These are phyloP conservation scores for Chaetomidium leptoderma DNA, from an alignment of 495 filamentous ascomycete genomes.

Conservation along the genomic window DNA sequence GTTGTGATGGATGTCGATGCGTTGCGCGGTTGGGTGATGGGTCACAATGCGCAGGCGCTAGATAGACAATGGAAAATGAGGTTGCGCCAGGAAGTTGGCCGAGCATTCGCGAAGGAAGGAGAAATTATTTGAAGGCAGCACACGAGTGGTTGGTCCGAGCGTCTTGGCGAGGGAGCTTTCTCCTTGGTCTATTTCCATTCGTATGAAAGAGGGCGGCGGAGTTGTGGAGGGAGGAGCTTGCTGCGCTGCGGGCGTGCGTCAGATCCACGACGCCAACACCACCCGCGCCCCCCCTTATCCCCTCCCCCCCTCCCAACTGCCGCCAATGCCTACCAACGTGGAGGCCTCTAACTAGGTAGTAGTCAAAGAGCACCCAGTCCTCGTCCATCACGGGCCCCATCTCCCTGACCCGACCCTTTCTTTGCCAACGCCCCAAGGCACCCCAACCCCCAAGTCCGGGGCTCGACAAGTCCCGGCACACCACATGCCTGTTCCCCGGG, in stretches of 20 bases:
- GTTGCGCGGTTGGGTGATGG: slow-evolving; percentile 19
- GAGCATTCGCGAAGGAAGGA: slow-evolving; percentile 27
- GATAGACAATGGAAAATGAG: slow-evolving; percentile 18
- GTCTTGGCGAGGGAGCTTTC: slow-evolving; percentile 23
- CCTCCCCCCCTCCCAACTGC: background rate
- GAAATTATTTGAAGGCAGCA: slow-evolving; percentile 33
- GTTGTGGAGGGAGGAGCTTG: slow-evolving; percentile 1
- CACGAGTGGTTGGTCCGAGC: slow-evolving; percentile 31
- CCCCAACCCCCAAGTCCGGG: background rate
- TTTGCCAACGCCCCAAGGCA: slow-evolving; percentile 4
- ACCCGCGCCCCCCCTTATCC: background rate
- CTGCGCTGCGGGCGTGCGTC: slow-evolving; percentile 12
- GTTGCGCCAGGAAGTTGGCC: slow-evolving; percentile 30
- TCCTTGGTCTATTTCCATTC: too few relatives aligned
- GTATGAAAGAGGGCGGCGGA: slow-evolving; percentile 5
- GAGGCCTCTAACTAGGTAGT: background rate
- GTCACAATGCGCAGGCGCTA: slow-evolving; percentile 29
- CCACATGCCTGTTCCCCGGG: slow-evolving; percentile 4
- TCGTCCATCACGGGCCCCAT: background rate
- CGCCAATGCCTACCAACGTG: background rate
- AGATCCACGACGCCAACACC: slow-evolving; percentile 16
- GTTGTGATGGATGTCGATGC: slow-evolving; percentile 28
- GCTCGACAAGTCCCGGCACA: background rate
- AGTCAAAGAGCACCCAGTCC: background rate
- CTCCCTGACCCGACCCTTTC: background rate